A percentile compares a stretch with the other conserved stretches of the same genome.
These are phyloP conservation scores for Sporothrix luriei DNA, from an alignment of 2,329 filamentous ascomycete genomes.

Conservation along the genomic window DNA sequence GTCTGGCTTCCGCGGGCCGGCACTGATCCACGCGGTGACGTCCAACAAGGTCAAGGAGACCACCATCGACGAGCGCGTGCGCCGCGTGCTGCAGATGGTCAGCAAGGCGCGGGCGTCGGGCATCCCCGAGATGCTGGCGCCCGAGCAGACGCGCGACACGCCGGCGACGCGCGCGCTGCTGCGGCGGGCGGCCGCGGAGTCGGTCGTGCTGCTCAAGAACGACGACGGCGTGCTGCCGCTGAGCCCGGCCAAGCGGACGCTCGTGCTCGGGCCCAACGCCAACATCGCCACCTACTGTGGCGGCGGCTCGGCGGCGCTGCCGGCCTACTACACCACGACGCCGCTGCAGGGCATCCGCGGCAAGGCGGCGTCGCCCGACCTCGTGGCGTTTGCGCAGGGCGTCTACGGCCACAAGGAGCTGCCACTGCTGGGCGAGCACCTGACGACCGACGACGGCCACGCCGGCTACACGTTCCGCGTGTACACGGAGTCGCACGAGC, in stretches of 20 bases:
- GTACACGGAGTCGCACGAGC: conserved; percentile 32
- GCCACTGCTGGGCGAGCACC: conserved; percentile 32
- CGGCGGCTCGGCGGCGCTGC: conserved; percentile 39
- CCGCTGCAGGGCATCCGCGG: conserved; percentile 49
- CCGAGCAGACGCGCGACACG: conserved; percentile 27
- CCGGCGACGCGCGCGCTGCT: conserved; percentile 32
- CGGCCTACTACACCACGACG: conserved; percentile 49
- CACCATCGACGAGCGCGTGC: conserved; percentile 40
- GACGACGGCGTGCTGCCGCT: conserved; percentile 56
- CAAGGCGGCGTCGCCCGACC: conserved; percentile 36
- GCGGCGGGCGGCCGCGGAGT: conserved; percentile 33
- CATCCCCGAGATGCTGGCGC: conserved; percentile 28
- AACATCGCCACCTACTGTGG: conserved; percentile 44
- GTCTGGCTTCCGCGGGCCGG: conserved; percentile 38
- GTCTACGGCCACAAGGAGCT: conserved; percentile 35
- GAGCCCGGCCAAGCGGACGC: conserved; percentile 45
- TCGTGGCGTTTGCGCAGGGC: conserved; percentile 39
- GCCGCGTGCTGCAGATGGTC: conserved; percentile 39
- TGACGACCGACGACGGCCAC: conserved; percentile 29
- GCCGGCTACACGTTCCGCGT: conserved; percentile 33
- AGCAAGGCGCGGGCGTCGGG: background rate
- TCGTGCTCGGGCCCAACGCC: conserved; percentile 56
- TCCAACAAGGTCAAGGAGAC: conserved; percentile 37
- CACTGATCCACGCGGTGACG: conserved; percentile 26
- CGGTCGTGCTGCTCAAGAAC: conserved; percentile 49